Base-by-base conservation (phyloP, 371 early-diverging fungal species). In the Amoeboaphelidium protococcarum region DNA sequence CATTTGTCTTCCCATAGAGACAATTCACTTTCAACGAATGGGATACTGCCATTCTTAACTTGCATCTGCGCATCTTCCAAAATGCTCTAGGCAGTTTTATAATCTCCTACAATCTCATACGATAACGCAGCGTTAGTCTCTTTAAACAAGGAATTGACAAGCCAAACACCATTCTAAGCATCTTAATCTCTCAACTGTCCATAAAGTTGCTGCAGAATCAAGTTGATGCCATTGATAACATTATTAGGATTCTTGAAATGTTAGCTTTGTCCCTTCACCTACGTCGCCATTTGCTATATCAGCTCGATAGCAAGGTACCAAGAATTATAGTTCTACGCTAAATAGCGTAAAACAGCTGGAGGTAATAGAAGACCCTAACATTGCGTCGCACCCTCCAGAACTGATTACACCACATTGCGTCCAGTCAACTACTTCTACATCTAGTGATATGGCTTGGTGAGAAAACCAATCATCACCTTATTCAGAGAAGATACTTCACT, bases 1-100 rank as follows among this genome's bases (percentile, higher is more conserved):
- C 99, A 99, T 53, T 86, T 87, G 44, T 90, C 81, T 62, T 97
- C 94, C 96, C 98, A 98, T 3, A 95, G 59, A 45, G 72, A 71
- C 54, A 89, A 96, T 57, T 99, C 99, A 1, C 87, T 71, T 58
- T 98, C 96, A n/a, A 82, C 75, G 55, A 89, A 90, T 1, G 86
- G 81, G 42, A 90, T 57, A 1, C 73, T 70, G 0, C 86, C 84
- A 2, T 76, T 77, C 3, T 88, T 66, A 0, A 89, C 91, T 58
- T 88, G 90, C 48, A 67, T 70, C 51, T 96, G 96, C 0, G 94
- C 90, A 27, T 69, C 73, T 61, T 98, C 98, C 48, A 86, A 94
- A 61, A 81, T 72, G 24, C 65, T 61, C 58, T 96, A 96, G 0
- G 97, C 91, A 27, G 78, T 75, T 40, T 70, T 68, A 88, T 92